Base-by-base conservation (phyloP, 169 alveolate genomes). In the Cryptosporidium muris region DNA sequence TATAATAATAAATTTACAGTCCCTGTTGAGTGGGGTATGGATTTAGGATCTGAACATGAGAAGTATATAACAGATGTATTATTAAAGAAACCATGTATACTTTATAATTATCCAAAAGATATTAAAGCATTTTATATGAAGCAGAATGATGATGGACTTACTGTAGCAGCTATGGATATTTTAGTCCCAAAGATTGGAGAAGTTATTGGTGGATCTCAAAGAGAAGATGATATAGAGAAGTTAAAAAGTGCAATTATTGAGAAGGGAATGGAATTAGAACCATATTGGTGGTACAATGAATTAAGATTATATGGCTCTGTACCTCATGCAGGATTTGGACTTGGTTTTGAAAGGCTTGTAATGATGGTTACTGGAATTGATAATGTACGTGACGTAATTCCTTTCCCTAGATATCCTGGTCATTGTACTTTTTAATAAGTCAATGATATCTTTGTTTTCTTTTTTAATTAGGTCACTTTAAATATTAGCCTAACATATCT, bases 281-380 rank as follows among this genome's bases (percentile, higher is more conserved):
- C 90, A 64, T 95, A 95, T 91, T 94, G 96, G 95, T 95, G 98
- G 98, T 95, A 95, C 82, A 66, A 94, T 68, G 97, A 95, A 47
- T 88, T 95, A 63, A 93, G 99, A 88, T 93, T 91, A 89, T 98
- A 92, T 88, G 99, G 99, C 51, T 91, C 99, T 9, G 96, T 96
- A 48, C 99, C 99, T 11, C 99, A 97, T 81, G 92, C 98, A 9
- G 99, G 99, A 42, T 98, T 98, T 82, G 99, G 99, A n/a, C 94
- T 98, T 48, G 98, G 98, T 25, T 96, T 98, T 89, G 99, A 98
- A 93, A 93, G 99, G 65, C 91, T 98, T 14, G 94, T 97, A 63
- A 96, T 97, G 99, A 92, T 97, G 94, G 97, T 95, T n/a, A 97
- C 99, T 14, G 99, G 99, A 38, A 95, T 97, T 25, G 98, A 97